Conservation (phyloP, 208 protist genomes). For the Acanthamoeba divionensis region DNA sequence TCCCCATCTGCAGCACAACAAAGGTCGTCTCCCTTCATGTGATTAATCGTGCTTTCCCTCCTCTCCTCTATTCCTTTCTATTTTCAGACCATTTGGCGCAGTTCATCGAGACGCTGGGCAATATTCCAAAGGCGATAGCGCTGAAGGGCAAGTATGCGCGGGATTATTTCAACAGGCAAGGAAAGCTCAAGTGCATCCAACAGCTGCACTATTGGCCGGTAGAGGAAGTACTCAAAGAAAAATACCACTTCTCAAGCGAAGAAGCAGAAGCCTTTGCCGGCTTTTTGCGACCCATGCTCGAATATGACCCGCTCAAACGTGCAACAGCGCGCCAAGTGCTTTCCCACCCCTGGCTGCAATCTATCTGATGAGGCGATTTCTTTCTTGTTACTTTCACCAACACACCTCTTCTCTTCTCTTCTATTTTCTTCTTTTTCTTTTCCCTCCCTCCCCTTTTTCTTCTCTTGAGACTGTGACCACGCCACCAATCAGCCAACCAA, state of each 20-base stretch:
- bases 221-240: slow-evolving; percentile 84
- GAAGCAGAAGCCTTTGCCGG: slow-evolving; percentile 89
- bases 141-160: slow-evolving; percentile 47
- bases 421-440: too few species aligned
- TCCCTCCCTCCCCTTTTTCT: too few species aligned
- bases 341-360: neutral
- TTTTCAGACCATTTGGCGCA: slow-evolving; percentile 88
- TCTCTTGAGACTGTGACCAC: too few species aligned
- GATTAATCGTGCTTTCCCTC: too few species aligned
- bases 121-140: slow-evolving; percentile 79
- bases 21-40: too few species aligned
- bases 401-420: too few species aligned
- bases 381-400: too few species aligned
- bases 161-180: slow-evolving; percentile 84
- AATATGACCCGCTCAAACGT: slow-evolving; percentile 84
- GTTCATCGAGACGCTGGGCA: slow-evolving; percentile 91
- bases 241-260: slow-evolving; percentile 87
- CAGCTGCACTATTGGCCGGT: slow-evolving; percentile 81
- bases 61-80: neutral
- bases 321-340: slow-evolving; percentile 78
- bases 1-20: too few species aligned
- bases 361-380: too few species aligned
- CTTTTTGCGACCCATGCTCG: slow-evolving; percentile 94
- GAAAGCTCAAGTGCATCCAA: slow-evolving; percentile 71
- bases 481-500: too few species aligned